Base-by-base conservation (phyloP, 2,329 filamentous ascomycete species). In the Fusarium multiceps region DNA sequence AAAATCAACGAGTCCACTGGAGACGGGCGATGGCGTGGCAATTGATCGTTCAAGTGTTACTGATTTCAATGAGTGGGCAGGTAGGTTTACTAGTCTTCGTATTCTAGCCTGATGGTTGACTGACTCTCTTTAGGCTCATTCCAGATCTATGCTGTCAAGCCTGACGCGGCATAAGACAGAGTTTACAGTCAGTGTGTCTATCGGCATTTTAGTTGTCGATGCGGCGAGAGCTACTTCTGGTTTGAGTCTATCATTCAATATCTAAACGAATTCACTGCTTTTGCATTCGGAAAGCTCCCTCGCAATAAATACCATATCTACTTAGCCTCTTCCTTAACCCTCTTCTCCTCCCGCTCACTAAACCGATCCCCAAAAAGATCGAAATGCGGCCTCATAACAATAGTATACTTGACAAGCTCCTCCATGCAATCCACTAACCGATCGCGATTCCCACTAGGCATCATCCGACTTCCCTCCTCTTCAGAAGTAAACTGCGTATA, bases 371-470 rank as follows among this genome's bases (percentile, higher is more conserved):
- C 55, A 21, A 61, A 60, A 1, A 51, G 8, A 1, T 51, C 43
- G 4, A 61, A 61, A 21, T 51, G 58, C 2, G 58, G 55, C 0
- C 43, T 60, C 58, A 61, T 61, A 0, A 43, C 43, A 18, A 61
- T 60, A 1, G 43, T 61, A 11, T 61, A 61, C n/a, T 61, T 61
- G 1, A 60, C 55, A 2, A 61, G 13, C 28, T 61, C 58, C 6
- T 60, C 58, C 55, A 61, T 61, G 2, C 58, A 61, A 37, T 61
- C 43, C 0, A 60, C 43, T 9, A 61, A 23, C 1, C 55, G 43
- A 23, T 60, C 34, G 0, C 58, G 55, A 14, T 61, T 61, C 1
- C 27, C 20, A n/a, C 55, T 61, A 1, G 34, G 12, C 7, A 61
- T 21, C 58, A 61, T 61, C 0, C 59, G 59, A 9, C 55, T 60